These are phyloP conservation scores for Hymenoscyphus scutula DNA, from an alignment of 2,329 filamentous ascomycete genomes.

Conservation along the genomic window DNA sequence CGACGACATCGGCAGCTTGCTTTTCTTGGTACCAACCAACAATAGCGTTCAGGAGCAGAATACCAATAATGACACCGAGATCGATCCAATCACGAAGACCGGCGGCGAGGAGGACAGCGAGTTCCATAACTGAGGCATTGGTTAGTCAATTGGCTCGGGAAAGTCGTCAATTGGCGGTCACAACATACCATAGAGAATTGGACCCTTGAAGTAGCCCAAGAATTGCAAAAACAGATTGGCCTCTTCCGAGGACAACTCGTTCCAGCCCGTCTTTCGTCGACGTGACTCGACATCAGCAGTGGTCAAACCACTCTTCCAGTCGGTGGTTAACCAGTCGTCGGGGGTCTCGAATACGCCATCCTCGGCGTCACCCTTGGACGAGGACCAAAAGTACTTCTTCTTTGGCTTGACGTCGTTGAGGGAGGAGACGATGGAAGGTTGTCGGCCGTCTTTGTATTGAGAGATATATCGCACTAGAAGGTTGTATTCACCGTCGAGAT, in stretches of 20 bases:
- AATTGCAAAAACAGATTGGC: constrained; percentile 74
- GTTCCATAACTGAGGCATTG: constrained; percentile 62
- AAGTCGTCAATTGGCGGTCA: not conserved
- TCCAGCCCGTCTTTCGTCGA: constrained; percentile 65
- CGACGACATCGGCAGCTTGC: constrained; percentile 74
- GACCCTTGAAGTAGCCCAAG: constrained; percentile 71
- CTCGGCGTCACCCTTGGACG: constrained; percentile 41
- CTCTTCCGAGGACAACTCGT: constrained; percentile 72
- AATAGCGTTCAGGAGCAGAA: constrained; percentile 70
- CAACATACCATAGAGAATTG: constrained; percentile 70
- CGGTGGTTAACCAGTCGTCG: constrained; percentile 67
- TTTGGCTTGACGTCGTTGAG: constrained; percentile 42
- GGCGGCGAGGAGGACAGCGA: constrained; percentile 69
- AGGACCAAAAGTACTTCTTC: constrained; percentile 59
- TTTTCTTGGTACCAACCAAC: constrained; percentile 83
- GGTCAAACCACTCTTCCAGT: constrained; percentile 63
- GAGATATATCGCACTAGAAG: constrained; percentile 67
- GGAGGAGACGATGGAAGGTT: constrained; percentile 43
- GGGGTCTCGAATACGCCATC: constrained; percentile 44
- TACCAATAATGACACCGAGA: constrained; percentile 74
- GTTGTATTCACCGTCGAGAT: constrained; percentile 57
- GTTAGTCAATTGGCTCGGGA: constrained; percentile 9
- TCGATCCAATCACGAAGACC: constrained; percentile 76
- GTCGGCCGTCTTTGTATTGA: constrained; percentile 60
- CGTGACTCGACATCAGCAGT: constrained; percentile 58